A percentile compares a stretch with the other conserved stretches of the same genome.
These are phyloP conservation scores for Rosa chinensis DNA, from an alignment of 306 rosid genomes.

Conservation along the genomic window DNA sequence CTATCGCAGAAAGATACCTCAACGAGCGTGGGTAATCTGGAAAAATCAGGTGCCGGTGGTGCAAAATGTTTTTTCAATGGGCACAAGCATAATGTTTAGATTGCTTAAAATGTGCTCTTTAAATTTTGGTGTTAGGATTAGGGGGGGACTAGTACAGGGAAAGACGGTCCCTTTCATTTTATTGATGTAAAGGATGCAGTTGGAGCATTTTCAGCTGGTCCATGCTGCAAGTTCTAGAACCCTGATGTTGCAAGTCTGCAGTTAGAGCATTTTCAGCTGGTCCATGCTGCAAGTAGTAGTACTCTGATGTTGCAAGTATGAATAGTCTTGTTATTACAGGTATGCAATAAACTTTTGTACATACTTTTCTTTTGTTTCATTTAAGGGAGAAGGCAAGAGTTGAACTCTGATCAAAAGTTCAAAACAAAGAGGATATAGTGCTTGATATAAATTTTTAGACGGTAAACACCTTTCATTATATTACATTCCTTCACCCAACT, in stretches of 20 bases:
- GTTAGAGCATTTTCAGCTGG: neutral
- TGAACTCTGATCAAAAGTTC: neutral
- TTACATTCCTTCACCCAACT: neutral
- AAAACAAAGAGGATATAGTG: neutral
- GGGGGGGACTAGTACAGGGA: conserved; percentile 1
- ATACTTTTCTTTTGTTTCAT: neutral
- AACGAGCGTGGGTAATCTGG: conserved; percentile 39
- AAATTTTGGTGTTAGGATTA: conserved; percentile 1
- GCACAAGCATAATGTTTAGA: neutral
- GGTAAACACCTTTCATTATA: neutral
- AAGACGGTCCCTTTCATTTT: neutral
- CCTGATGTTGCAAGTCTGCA: too few relatives aligned
- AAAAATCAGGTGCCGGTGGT: neutral
- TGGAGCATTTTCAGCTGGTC: neutral
- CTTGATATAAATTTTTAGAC: neutral
- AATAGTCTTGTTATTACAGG: neutral
- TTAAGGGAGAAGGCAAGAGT: neutral
- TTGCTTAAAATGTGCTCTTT: neutral
- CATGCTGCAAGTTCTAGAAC: neutral
- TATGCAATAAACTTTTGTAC: neutral
- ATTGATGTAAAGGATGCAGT: neutral
- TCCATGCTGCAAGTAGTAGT: neutral
- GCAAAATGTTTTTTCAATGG: neutral
- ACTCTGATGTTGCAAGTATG: neutral
- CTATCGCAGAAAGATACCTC: conserved; percentile 89